Evolutionary conservation across 2,329 filamentous ascomycete species (phyloP).

Genomic region (Cladophialophora exuberans): DNA sequence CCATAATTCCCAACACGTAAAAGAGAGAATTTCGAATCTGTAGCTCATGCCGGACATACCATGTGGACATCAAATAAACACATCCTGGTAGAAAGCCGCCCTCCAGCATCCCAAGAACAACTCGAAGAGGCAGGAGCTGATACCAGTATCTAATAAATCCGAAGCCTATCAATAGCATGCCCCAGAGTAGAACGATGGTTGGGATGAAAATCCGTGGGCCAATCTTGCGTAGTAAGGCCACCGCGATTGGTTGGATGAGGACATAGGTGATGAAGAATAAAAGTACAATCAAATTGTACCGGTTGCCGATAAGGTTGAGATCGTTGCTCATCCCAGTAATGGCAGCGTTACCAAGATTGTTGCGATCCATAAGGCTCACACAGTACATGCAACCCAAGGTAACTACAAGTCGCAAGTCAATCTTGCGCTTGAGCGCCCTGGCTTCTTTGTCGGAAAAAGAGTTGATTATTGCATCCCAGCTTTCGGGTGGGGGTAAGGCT

Average conservation of each 20-base stretch:
- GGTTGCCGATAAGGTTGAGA: slow-evolving; percentile 25
- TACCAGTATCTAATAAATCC: slow-evolving; percentile 36
- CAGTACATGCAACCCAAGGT: slow-evolving; percentile 72
- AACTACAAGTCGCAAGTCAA: slow-evolving; percentile 68
- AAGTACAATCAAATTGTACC: slow-evolving; percentile 65
- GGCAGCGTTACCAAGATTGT: slow-evolving; percentile 72
- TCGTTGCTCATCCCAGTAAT: slow-evolving; percentile 60
- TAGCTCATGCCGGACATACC: slow-evolving; percentile 58
- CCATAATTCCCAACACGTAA: slow-evolving; percentile 53
- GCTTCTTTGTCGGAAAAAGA: neutral
- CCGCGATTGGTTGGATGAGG: slow-evolving; percentile 71
- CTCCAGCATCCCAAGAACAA: slow-evolving; percentile 66
- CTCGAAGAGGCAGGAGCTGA: slow-evolving; percentile 33
- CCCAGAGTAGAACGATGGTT: slow-evolving; percentile 49
- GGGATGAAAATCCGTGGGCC: slow-evolving; percentile 49
- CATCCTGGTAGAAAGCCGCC: slow-evolving; percentile 70
- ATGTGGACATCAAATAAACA: slow-evolving; percentile 73
- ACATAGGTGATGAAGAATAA: slow-evolving; percentile 77
- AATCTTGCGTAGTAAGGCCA: slow-evolving; percentile 67
- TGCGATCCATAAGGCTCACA: slow-evolving; percentile 76
- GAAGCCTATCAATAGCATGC: slow-evolving; percentile 44
- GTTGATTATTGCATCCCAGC: neutral
- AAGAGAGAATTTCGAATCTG: slow-evolving; percentile 49
- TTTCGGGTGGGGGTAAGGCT: too few species aligned
- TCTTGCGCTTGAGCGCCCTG: slow-evolving; percentile 46